A percentile compares a stretch with the other conserved stretches of the same genome.
These are phyloP conservation scores for Uronychia binucleata DNA, from an alignment of 73 alveolate genomes.

Conservation along the genomic window DNA sequence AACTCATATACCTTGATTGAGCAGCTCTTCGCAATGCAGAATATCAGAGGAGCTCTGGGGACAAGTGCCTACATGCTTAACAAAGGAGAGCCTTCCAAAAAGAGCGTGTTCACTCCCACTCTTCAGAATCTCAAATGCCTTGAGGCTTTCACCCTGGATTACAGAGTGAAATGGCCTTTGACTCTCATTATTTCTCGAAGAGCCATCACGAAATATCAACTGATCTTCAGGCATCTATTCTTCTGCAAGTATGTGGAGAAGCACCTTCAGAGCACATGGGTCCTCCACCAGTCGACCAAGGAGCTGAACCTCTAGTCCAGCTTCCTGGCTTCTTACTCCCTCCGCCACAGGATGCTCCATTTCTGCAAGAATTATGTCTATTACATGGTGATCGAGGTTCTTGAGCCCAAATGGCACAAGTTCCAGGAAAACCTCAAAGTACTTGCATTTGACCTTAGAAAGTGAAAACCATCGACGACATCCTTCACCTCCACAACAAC, in stretches of 20 bases:
- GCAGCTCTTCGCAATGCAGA: slow-evolving; percentile 66
- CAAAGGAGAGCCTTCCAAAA: slow-evolving; percentile 30
- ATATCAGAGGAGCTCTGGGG: slow-evolving; percentile 71
- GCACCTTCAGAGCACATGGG: slow-evolving; percentile 86
- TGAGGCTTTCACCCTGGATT: slow-evolving; percentile 87
- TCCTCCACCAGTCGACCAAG: slow-evolving; percentile 85
- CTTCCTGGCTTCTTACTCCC: slow-evolving; percentile 68
- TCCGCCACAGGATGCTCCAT: slow-evolving; percentile 94
- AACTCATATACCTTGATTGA: slow-evolving; percentile 68
- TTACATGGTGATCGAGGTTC: slow-evolving; percentile 93
- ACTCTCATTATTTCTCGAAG: slow-evolving; percentile 86
- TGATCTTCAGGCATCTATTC: slow-evolving; percentile 91
- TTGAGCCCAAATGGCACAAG: slow-evolving; percentile 83
- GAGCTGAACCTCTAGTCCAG: slow-evolving; percentile 80
- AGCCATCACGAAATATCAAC: slow-evolving; percentile 85
- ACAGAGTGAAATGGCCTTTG: slow-evolving; percentile 93
- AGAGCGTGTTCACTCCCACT: slow-evolving; percentile 26
- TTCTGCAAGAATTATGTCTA: slow-evolving; percentile 92
- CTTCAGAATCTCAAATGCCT: slow-evolving; percentile 70
- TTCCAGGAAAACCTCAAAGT: slow-evolving; percentile 60
- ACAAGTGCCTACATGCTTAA: slow-evolving; percentile 41
- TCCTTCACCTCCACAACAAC: slow-evolving; percentile 79
- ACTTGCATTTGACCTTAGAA: slow-evolving; percentile 47
- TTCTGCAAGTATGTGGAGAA: slow-evolving; percentile 92
- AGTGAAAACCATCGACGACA: slow-evolving; percentile 86